Evolutionary conservation across 2,329 filamentous ascomycete genomes (phyloP).

Genomic region (Sporothrix mexicana): DNA sequence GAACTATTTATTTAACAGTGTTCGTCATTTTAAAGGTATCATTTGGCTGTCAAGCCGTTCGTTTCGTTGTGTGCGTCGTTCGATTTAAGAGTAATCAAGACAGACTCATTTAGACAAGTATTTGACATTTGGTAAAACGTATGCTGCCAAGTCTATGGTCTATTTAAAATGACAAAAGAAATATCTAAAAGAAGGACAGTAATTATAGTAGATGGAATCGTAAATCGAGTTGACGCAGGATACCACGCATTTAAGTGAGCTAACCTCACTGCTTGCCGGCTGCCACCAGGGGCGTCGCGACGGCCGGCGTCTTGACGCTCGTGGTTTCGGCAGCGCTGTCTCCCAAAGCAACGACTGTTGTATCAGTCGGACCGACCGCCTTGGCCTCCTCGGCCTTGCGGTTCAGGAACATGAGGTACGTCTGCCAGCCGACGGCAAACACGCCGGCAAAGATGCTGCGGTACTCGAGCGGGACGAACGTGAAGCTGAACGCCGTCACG

Average conservation of each 20-base stretch:
- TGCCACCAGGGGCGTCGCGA: not conserved
- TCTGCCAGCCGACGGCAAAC: constrained; percentile 89
- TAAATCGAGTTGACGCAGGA: not conserved
- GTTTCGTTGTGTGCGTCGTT: too few species aligned
- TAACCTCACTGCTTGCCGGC: not conserved
- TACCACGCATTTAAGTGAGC: too few species aligned
- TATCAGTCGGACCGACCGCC: constrained; percentile 37
- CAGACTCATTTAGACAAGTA: not conserved
- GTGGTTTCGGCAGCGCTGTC: not conserved
- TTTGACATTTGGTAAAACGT: not conserved
- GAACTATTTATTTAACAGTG: too few species aligned
- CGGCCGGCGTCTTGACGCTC: constrained; percentile 15
- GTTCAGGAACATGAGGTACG: constrained; percentile 83
- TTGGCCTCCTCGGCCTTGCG: constrained; percentile 68
- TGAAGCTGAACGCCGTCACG: constrained; percentile 84
- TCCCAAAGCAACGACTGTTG: not conserved
- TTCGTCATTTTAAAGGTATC: too few species aligned
- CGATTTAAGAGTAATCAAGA: not conserved
- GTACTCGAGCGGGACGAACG: constrained; percentile 80
- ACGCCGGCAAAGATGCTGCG: constrained; percentile 79
- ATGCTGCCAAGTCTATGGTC: not conserved
- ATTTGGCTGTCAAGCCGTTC: too few species aligned
- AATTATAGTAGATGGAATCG: not conserved
- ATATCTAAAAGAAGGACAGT: not conserved
- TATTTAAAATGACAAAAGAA: not conserved